A percentile compares a stretch with the other conserved stretches of the same genome.
Conservation (phyloP, 176 grass and related monocot species). For the Oryza officinalis region DNA sequence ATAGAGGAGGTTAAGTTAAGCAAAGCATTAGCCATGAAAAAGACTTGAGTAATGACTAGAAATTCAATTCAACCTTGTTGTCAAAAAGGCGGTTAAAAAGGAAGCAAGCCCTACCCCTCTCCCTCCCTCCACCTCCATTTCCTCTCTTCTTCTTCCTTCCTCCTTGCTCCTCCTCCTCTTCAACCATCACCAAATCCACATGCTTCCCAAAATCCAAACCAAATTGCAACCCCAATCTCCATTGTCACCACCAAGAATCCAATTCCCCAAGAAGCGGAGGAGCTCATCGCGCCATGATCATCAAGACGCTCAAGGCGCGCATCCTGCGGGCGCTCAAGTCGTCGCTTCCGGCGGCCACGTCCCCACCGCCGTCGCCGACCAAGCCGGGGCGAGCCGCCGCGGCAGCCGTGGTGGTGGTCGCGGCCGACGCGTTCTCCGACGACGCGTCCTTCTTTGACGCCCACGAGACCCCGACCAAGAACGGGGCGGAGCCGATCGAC, state of each 20-base stretch:
- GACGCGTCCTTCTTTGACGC: constrained; percentile 45
- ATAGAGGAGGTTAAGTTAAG: neutral
- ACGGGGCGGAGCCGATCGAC: constrained; percentile 14
- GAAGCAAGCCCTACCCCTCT: neutral
- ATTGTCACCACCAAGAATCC: neutral
- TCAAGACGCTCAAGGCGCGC: constrained; percentile 55
- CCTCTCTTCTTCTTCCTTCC: neutral
- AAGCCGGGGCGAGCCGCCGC: constrained; percentile 1
- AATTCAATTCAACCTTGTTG: neutral
- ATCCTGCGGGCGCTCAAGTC: constrained; percentile 57
- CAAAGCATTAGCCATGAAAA: neutral
- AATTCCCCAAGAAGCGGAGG: neutral
- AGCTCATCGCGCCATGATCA: constrained; percentile 30
- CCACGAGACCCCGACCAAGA: constrained; percentile 29
- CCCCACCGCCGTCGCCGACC: constrained; percentile 45
- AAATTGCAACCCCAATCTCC: neutral
- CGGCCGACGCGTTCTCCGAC: constrained; percentile 41
- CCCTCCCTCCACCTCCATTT: neutral
- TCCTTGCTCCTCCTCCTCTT: neutral
- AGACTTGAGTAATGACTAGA: neutral
- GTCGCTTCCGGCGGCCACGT: neutral
- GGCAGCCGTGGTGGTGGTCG: neutral
- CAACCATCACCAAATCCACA: constrained; percentile 46
- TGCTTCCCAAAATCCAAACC: constrained; percentile 31
- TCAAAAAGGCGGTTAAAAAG: constrained; percentile 34